Percentiles rank a stretch among this genome's conserved stretches.
Evolutionary conservation across 345 rosid genomes (phyloP).

Genomic region (Acer saccharum): DNA sequence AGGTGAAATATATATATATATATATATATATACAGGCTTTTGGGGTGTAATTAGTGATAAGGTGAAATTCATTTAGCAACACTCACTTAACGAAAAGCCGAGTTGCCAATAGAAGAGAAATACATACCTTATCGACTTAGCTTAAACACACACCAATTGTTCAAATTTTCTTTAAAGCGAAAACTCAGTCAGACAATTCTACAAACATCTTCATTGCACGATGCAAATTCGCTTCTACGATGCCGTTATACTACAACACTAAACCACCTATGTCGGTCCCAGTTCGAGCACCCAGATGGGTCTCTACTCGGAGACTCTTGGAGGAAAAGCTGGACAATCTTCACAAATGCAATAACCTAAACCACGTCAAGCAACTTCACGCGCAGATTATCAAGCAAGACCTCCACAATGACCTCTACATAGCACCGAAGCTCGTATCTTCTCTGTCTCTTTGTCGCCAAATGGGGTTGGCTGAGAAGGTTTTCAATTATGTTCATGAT

Average conservation of each 20-base stretch:
- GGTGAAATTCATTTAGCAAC: too few species aligned
- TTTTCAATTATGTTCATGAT: slow-evolving; percentile 57
- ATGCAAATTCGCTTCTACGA: slow-evolving; percentile 10
- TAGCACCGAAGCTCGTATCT: slow-evolving; percentile 70
- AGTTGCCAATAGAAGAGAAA: too few species aligned
- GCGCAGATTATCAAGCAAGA: slow-evolving; percentile 66
- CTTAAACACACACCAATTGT: too few species aligned
- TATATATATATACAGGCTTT: too few species aligned
- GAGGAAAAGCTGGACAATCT: slow-evolving; percentile 71
- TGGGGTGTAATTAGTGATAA: too few species aligned
- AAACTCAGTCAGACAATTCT: too few species aligned
- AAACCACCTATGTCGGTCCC: slow-evolving; percentile 43
- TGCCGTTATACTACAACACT: slow-evolving; percentile 22
- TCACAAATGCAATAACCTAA: slow-evolving; percentile 63
- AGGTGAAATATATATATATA: too few species aligned
- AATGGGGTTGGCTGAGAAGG: slow-evolving; percentile 51
- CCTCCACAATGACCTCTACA: slow-evolving; percentile 55
- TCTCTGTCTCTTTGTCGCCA: slow-evolving; percentile 72
- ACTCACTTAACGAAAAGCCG: too few species aligned
- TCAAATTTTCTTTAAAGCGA: too few species aligned
- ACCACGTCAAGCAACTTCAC: slow-evolving; percentile 66
- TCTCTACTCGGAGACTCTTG: slow-evolving; percentile 63
- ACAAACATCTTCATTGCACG: too few species aligned
- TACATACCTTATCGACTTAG: too few species aligned
- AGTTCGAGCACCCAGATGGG: slow-evolving; percentile 67